Percentiles rank a stretch among this genome's conserved stretches.
These are phyloP conservation scores for Sporothrix dimorphospora DNA, from an alignment of 2,329 filamentous ascomycete species.

Conservation along the genomic window DNA sequence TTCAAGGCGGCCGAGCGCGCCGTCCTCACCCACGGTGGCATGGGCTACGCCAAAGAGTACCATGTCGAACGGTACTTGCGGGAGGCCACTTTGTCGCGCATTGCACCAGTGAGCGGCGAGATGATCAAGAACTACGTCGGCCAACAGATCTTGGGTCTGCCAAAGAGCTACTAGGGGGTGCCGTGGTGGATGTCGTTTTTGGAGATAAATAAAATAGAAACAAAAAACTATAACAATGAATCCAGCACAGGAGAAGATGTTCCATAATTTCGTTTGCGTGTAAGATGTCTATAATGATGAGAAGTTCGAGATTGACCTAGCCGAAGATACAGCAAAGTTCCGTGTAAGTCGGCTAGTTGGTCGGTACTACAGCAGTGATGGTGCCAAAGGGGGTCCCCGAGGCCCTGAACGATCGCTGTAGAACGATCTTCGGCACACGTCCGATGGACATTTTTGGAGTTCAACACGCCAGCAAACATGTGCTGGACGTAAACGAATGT, in stretches of 20 bases:
- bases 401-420: background rate
- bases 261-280: too few relatives aligned
- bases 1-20: slow-evolving; percentile 65
- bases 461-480: too few relatives aligned
- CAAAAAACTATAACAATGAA: background rate
- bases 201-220: background rate
- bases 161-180: slow-evolving; percentile 70
- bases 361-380: too few relatives aligned
- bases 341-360: too few relatives aligned
- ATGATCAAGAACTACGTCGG: slow-evolving; percentile 77
- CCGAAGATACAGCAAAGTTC: too few relatives aligned
- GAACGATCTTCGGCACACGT: background rate
- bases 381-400: too few relatives aligned
- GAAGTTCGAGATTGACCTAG: background rate
- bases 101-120: slow-evolving; percentile 67
- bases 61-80: slow-evolving; percentile 67
- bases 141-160: slow-evolving; percentile 68
- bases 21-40: slow-evolving; percentile 62
- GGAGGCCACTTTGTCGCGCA: slow-evolving; percentile 65
- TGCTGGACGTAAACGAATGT: background rate
- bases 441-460: too few relatives aligned
- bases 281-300: too few relatives aligned
- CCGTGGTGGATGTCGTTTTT: too few relatives aligned
- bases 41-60: slow-evolving; percentile 68
- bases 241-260: too few relatives aligned